phyloP scores from a whole-genome alignment of 2,329 filamentous ascomycete genomes.

The Epichloe amarillans region DNA sequence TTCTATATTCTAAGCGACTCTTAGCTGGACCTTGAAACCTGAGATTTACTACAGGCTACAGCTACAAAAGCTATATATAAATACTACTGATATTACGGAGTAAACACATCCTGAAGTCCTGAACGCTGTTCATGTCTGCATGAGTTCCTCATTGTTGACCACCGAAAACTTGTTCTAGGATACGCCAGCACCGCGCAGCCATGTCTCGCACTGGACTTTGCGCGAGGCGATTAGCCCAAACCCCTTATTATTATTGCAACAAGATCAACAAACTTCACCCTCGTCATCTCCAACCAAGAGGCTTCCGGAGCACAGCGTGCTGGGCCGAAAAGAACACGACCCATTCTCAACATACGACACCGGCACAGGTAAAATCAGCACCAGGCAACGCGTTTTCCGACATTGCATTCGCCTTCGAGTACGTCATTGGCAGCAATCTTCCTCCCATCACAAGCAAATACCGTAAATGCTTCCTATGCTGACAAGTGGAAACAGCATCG shows the following conservation, averaged over 20 bases:
- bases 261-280: neutral
- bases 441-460: neutral
- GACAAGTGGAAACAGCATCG: slow-evolving; percentile 41
- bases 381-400: slow-evolving; percentile 16
- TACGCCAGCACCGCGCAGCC: neutral
- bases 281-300: neutral
- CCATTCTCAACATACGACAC: neutral
- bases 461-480: neutral
- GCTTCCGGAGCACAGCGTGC: neutral
- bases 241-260: neutral
- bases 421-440: slow-evolving; percentile 5
- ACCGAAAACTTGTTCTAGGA: too few species aligned
- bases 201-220: slow-evolving; percentile 4
- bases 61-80: too few species aligned
- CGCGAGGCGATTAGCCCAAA: neutral
- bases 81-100: too few species aligned
- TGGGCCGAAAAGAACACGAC: neutral
- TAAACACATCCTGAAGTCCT: too few species aligned
- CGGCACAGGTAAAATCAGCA: slow-evolving; percentile 6
- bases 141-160: too few species aligned
- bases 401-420: slow-evolving; percentile 27
- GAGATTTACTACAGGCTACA: too few species aligned
- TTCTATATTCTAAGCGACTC: too few species aligned
- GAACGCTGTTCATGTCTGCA: too few species aligned
- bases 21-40: too few species aligned